Percentiles rank a stretch among this genome's conserved stretches.
Conservation (phyloP, 1,284 basidiomycete genomes). For the Ganoderma lingzhi region DNA sequence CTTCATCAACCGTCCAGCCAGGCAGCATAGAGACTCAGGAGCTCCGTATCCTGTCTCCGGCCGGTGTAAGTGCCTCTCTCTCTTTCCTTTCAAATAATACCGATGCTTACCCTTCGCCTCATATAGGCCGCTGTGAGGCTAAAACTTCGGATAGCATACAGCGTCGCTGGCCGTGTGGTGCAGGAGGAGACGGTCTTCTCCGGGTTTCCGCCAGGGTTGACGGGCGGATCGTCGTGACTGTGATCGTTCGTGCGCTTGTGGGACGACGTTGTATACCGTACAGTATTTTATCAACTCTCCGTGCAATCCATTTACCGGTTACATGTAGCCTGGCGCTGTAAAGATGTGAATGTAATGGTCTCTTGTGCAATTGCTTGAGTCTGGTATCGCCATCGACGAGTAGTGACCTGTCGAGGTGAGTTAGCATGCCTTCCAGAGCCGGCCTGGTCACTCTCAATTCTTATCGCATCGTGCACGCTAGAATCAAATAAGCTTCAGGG, state of each 20-base stretch:
- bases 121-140: conserved; percentile 83
- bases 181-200: conserved; percentile 97
- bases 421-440: neutral
- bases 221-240: conserved; percentile 44
- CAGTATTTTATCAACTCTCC: conserved; percentile 9
- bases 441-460: neutral
- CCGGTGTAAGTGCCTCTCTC: conserved; percentile 70
- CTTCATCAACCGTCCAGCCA: conserved; percentile 80
- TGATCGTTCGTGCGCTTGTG: neutral
- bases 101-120: neutral
- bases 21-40: conserved; percentile 93
- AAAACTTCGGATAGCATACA: conserved; percentile 86
- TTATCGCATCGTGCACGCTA: neutral
- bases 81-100: conserved; percentile 33
- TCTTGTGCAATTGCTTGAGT: conserved; percentile 1
- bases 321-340: conserved; percentile 24
- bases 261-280: conserved; percentile 7
- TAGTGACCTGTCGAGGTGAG: neutral
- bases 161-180: conserved; percentile 69
- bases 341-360: conserved; percentile 13
- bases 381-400: no score
- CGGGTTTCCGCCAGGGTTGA: conserved; percentile 87
- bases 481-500: neutral
- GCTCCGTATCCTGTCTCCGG: conserved; percentile 90
- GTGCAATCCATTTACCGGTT: conserved; percentile 15